phyloP scores from a whole-genome alignment of 352 stramenopile species.

The Thraustochytrium striatum region DNA sequence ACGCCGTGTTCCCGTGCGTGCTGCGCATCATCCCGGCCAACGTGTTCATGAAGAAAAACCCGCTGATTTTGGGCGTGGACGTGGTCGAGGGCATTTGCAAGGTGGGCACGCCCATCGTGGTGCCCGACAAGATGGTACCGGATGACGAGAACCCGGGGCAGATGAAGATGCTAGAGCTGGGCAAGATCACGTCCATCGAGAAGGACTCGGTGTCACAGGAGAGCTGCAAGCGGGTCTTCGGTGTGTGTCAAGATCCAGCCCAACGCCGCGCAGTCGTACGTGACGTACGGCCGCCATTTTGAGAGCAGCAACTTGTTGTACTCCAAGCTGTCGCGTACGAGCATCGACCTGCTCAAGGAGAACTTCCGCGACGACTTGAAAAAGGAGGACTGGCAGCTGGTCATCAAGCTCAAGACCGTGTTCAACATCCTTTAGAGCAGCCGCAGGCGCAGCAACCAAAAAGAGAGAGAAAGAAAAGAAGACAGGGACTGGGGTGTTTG shows the following conservation, averaged over 20 bases:
- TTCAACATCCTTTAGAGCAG: conserved; percentile 95
- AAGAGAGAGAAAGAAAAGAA: too few species aligned
- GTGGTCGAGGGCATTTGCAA: conserved; percentile 94
- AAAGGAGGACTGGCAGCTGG: conserved; percentile 95
- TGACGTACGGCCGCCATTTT: conserved; percentile 97
- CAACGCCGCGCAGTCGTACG: conserved; percentile 65
- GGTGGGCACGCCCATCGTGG: conserved; percentile 87
- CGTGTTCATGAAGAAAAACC: conserved; percentile 99
- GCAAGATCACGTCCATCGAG: conserved; percentile 93
- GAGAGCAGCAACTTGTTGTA: conserved; percentile 63
- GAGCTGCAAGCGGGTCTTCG: conserved; percentile 73
- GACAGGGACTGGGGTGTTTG: too few species aligned
- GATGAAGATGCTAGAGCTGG: conserved; percentile 75
- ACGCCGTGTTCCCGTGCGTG: conserved; percentile 89
- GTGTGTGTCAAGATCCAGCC: conserved; percentile 92
- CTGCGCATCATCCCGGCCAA: conserved; percentile 95
- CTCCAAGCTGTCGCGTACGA: conserved; percentile 75
- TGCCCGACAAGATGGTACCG: conserved; percentile 55
- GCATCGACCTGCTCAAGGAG: conserved; percentile 96
- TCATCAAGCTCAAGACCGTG: conserved; percentile 98
- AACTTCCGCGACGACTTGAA: conserved; percentile 97
- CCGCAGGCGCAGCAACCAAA: too few species aligned
- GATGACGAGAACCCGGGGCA: conserved; percentile 66
- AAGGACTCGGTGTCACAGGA: conserved; percentile 90
- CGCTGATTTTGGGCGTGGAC: conserved; percentile 97